Evolutionary conservation across 2,329 filamentous ascomycete species (phyloP), one percentile per base, ranked within the genome.

Genomic region (Penicillium sp.): DNA sequence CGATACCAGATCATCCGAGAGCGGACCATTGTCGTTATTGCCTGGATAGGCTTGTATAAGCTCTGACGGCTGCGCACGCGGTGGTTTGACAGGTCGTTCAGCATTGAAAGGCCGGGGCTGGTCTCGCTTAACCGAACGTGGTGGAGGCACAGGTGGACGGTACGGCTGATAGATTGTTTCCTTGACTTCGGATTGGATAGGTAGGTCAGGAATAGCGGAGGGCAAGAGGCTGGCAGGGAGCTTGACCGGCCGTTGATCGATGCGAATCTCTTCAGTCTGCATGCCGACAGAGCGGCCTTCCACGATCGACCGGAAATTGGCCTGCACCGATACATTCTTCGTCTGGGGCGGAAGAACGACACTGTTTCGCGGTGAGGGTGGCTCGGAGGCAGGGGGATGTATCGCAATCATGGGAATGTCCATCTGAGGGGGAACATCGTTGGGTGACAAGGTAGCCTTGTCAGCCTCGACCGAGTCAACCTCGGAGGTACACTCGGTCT

Each of bases 251-350:
- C 92, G 86, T 77, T 87, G 86, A 70, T 96, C 93, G 6, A 96
- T 85, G 56, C 91, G 86, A 58, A 98, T 97, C 59, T 91, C 90
- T 66, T 98, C 93, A 0, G 95, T 99, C 79, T 99, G 95, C 58
- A 93, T 83, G 2, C 84, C 86, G 47, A 77, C 81, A 56, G 83
- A 88, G 41, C 78, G 79, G 65, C 81, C 80, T 18, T 78, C 73
- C 27, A 75, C 72, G 10, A 80, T 68, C 37, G 80, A 69, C 11
- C 82, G 74, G 50, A 87, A 79, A 39, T 83, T 82, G 27, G 92
- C 92, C 75, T 99, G 95, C 68, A 89, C 94, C 18, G 87, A 88
- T 63, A 89, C 87, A 75, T 92, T 92, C 73, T 92, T 97, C 6
- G 86, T 89, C 61, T 87, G 87, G 57, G 93, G 87, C 55, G 92